Conservation (phyloP, 495 filamentous ascomycete species). For the Clavariopsis aquatica region DNA sequence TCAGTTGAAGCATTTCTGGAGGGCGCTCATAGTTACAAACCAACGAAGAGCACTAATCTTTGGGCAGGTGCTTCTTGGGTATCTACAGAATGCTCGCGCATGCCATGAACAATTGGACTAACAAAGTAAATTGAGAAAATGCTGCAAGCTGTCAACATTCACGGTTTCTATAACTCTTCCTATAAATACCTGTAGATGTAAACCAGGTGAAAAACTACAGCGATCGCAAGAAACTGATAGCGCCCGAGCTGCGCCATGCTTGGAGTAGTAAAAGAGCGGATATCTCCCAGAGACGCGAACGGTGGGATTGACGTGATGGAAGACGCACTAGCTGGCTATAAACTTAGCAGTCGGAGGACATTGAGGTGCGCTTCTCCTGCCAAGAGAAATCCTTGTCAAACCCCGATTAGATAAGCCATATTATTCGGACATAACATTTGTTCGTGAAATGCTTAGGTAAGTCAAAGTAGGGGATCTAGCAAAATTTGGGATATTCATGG, state of each 20-base stretch:
- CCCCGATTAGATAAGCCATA: not conserved
- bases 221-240: slow-evolving; percentile 85
- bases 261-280: slow-evolving; percentile 28
- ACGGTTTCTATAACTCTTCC: not conserved
- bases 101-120: slow-evolving; percentile 94
- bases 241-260: slow-evolving; percentile 66
- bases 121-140: slow-evolving; percentile 99
- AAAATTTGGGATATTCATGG: too few species aligned
- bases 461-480: too few species aligned
- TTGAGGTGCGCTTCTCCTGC: slow-evolving; percentile 8
- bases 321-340: slow-evolving; percentile 2
- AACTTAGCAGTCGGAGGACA: not conserved
- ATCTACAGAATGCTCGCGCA: slow-evolving; percentile 76
- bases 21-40: slow-evolving; percentile 51
- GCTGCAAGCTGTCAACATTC: slow-evolving; percentile 10
- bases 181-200: slow-evolving; percentile 74
- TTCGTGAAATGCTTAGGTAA: too few species aligned
- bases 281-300: slow-evolving; percentile 28
- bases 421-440: too few species aligned
- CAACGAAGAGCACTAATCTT: slow-evolving; percentile 90
- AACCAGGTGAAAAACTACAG: slow-evolving; percentile 88
- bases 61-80: slow-evolving; percentile 77
- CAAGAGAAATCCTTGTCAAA: slow-evolving; percentile 2
- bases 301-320: not conserved
- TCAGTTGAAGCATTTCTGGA: not conserved